These are phyloP conservation scores for Metarhizium humberi DNA, from an alignment of 2,329 filamentous ascomycete species.

Conservation along the genomic window DNA sequence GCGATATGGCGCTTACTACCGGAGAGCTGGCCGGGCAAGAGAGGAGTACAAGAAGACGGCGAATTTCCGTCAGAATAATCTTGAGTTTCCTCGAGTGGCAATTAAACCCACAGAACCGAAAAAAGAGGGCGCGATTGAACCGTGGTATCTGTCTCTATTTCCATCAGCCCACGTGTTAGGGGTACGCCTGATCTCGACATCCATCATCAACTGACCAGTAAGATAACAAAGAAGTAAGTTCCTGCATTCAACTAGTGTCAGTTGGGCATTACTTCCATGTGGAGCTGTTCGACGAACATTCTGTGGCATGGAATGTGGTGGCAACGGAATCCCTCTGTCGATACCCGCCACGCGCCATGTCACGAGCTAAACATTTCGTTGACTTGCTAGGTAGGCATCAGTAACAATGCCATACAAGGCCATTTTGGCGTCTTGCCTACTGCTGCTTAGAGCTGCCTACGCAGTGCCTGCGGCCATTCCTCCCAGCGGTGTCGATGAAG, in stretches of 20 bases:
- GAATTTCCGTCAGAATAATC: neutral
- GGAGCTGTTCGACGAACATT: neutral
- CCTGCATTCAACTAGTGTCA: neutral
- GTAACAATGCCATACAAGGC: neutral
- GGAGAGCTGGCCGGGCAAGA: neutral
- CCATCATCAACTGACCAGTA: neutral
- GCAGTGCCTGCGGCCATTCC: neutral
- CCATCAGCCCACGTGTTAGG: neutral
- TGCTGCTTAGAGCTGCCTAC: neutral
- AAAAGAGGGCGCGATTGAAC: neutral
- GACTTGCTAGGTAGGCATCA: neutral
- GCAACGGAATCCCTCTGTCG: neutral
- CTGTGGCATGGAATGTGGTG: neutral
- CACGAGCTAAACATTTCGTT: neutral
- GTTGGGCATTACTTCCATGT: neutral
- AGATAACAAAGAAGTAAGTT: neutral
- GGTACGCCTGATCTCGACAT: neutral
- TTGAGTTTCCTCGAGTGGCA: neutral
- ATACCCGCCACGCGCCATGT: neutral
- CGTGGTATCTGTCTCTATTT: neutral
- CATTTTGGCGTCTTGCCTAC: neutral
- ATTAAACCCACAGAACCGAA: neutral
- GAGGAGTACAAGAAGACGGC: slow-evolving; percentile 6
- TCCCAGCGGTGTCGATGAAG: neutral
- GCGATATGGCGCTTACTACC: neutral